Conservation (phyloP, 345 rosid genomes). For the Iberis pinnata region DNA sequence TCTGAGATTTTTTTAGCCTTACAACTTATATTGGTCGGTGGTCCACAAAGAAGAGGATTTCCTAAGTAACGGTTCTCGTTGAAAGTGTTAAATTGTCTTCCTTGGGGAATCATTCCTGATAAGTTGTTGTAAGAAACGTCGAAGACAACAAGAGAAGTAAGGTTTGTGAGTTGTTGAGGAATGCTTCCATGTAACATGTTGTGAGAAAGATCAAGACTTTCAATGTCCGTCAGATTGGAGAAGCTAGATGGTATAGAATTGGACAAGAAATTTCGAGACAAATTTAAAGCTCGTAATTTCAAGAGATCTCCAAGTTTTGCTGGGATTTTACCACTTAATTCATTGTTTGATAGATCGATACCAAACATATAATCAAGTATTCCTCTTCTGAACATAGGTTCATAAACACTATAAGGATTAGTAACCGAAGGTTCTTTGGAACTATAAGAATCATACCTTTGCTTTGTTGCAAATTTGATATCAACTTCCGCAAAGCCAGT, state of each 20-base stretch:
- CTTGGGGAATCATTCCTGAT: slow-evolving; percentile 1
- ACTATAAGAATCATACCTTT: slow-evolving; percentile 1
- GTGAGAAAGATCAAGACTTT: slow-evolving; percentile 9
- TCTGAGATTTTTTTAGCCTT: background rate
- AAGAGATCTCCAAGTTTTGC: background rate
- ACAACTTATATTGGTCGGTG: background rate
- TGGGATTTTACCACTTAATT: slow-evolving; percentile 19
- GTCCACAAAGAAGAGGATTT: slow-evolving; percentile 4
- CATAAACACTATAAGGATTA: too few species aligned
- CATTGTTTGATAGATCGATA: slow-evolving; percentile 16
- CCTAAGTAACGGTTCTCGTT: background rate
- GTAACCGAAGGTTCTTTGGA: too few species aligned
- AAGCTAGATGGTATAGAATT: slow-evolving; percentile 12
- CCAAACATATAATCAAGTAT: slow-evolving; percentile 15
- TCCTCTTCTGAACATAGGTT: background rate
- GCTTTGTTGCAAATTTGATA: background rate
- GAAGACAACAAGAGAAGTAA: background rate
- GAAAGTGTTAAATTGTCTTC: background rate
- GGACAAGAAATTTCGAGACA: slow-evolving; percentile 6
- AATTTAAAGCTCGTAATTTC: background rate
- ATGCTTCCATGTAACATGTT: slow-evolving; percentile 9
- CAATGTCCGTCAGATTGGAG: background rate
- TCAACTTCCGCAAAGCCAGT: background rate
- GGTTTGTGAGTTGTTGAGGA: background rate
- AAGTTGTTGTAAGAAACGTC: background rate